phyloP scores from a whole-genome alignment of 768 basidiomycete species.

The Rhizopogon vinicolor region DNA sequence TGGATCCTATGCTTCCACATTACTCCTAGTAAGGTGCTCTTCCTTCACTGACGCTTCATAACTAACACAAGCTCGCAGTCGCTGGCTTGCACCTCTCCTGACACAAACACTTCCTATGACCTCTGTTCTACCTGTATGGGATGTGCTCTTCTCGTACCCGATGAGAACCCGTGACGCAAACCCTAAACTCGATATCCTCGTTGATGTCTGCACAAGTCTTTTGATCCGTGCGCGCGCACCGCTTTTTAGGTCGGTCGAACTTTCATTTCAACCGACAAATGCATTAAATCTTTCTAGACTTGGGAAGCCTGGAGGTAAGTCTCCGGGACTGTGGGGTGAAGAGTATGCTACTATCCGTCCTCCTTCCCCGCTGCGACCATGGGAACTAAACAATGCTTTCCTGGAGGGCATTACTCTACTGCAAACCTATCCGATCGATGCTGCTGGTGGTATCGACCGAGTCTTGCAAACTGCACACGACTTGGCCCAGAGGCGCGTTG shows the following conservation, averaged over 20 bases:
- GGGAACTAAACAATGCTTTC: slow-evolving; percentile 61
- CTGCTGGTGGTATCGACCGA: slow-evolving; percentile 65
- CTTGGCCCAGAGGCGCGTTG: slow-evolving; percentile 46
- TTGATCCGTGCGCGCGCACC: slow-evolving; percentile 51
- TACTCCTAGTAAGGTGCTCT: slow-evolving; percentile 65
- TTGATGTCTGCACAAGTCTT: slow-evolving; percentile 70
- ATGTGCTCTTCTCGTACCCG: slow-evolving; percentile 59
- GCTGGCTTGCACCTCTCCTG: slow-evolving; percentile 69
- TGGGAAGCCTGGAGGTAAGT: slow-evolving; percentile 39
- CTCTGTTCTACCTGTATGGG: slow-evolving; percentile 62
- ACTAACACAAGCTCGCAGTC: slow-evolving; percentile 35
- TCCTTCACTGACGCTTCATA: neutral
- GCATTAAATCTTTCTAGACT: slow-evolving; percentile 34
- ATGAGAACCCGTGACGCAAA: slow-evolving; percentile 47
- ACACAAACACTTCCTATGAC: slow-evolving; percentile 68
- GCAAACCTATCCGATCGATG: slow-evolving; percentile 58
- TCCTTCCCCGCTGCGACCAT: slow-evolving; percentile 40
- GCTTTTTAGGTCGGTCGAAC: slow-evolving; percentile 45
- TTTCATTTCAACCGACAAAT: slow-evolving; percentile 1
- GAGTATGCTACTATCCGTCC: slow-evolving; percentile 33
- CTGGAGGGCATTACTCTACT: slow-evolving; percentile 61
- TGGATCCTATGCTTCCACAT: slow-evolving; percentile 71
- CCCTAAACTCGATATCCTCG: slow-evolving; percentile 62
- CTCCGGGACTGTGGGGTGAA: slow-evolving; percentile 51
- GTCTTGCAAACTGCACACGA: slow-evolving; percentile 66